These are phyloP conservation scores for Saccharomycopsis babjevae DNA, from an alignment of 805 yeast species.

Conservation along the genomic window DNA sequence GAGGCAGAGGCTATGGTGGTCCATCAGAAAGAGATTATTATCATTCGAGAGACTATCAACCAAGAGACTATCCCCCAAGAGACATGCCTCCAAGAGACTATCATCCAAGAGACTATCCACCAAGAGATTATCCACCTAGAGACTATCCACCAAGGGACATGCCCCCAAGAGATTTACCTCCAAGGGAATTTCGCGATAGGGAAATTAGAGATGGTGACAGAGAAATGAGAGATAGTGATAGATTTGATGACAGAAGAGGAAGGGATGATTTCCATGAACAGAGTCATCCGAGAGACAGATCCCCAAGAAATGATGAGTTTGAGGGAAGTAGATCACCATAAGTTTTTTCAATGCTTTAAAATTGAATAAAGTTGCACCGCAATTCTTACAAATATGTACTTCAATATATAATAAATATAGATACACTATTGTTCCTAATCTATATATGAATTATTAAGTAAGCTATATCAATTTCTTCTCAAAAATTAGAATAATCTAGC, in stretches of 20 bases:
- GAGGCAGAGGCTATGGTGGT: constrained; percentile 5
- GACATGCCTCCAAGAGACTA: constrained; percentile 5
- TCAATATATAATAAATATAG: not conserved
- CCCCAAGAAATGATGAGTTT: not conserved
- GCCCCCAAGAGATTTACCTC: constrained; percentile 2
- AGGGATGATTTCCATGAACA: constrained; percentile 6
- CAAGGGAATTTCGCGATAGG: constrained; percentile 8
- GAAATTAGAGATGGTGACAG: constrained; percentile 8
- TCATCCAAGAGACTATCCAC: constrained; percentile 6
- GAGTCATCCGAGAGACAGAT: constrained; percentile 5
- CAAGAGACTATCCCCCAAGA: not conserved
- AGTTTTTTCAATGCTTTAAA: not conserved
- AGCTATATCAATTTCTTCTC: too few species aligned
- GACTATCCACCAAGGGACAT: constrained; percentile 3
- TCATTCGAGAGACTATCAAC: not conserved
- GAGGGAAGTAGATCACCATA: constrained; percentile 9
- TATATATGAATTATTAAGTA: too few species aligned
- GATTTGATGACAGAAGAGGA: constrained; percentile 5
- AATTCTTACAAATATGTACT: not conserved
- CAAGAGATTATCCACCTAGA: constrained; percentile 10
- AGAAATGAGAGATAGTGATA: constrained; percentile 1
- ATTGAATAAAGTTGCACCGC: not conserved
- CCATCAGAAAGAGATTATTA: constrained; percentile 3
- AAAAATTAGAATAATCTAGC: too few species aligned
- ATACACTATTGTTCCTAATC: not conserved